These are phyloP conservation scores for Truncatella angustata DNA, from an alignment of 2,329 filamentous ascomycete genomes.

Conservation along the genomic window DNA sequence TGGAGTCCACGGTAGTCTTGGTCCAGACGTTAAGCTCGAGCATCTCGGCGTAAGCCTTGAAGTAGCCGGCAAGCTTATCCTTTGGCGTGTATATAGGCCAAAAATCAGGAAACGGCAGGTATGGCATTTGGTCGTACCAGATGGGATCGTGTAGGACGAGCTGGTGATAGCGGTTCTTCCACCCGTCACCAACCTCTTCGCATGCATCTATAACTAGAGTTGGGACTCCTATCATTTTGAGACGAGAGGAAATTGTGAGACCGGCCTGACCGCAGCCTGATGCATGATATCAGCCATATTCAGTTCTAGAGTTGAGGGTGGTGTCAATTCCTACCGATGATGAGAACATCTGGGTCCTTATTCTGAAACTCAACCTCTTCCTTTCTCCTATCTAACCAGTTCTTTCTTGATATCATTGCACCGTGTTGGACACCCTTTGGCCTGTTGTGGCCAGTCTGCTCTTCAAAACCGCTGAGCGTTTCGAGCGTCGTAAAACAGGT, in stretches of 20 bases:
- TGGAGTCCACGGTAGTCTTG: constrained; percentile 41
- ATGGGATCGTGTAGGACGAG: constrained; percentile 63
- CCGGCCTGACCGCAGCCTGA: constrained; percentile 55
- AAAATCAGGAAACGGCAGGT: constrained; percentile 56
- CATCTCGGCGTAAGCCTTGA: constrained; percentile 59
- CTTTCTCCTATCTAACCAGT: constrained; percentile 50
- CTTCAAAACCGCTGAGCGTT: constrained; percentile 43
- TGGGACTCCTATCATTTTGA: constrained; percentile 54
- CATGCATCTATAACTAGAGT: constrained; percentile 51
- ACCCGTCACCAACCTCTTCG: constrained; percentile 55
- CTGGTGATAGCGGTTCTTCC: constrained; percentile 56
- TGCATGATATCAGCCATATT: background rate
- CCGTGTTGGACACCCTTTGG: constrained; percentile 49
- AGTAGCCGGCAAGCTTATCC: constrained; percentile 64
- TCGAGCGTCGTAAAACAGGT: constrained; percentile 51
- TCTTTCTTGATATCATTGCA: constrained; percentile 41
- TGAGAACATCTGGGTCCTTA: constrained; percentile 49
- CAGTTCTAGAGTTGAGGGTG: too few relatives aligned
- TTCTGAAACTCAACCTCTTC: constrained; percentile 46
- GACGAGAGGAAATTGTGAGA: constrained; percentile 47
- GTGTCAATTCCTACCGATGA: constrained; percentile 56
- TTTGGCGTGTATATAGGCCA: constrained; percentile 69
- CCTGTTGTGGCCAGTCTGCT: constrained; percentile 38
- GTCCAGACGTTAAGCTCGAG: constrained; percentile 67
- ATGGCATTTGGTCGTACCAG: constrained; percentile 57